Evolutionary conservation across 176 grass and related monocot genomes (phyloP).

Genomic region (Melocanna baccifera): DNA sequence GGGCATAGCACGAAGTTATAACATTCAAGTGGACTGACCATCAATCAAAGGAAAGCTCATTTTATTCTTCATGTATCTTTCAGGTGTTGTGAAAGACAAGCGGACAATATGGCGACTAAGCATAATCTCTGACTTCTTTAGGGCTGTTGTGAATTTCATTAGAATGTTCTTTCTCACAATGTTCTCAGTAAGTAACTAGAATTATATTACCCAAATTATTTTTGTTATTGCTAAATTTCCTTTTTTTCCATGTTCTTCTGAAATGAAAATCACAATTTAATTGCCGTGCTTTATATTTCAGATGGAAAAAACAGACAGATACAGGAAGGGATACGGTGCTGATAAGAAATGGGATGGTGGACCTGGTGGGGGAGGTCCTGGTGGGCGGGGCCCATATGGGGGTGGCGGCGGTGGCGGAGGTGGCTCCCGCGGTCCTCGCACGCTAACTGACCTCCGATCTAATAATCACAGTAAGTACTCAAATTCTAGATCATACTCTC

Average conservation of each 20-base stretch:
- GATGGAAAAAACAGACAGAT: conserved; percentile 77
- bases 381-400: conserved; percentile 71
- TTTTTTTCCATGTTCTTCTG: conserved; percentile 17
- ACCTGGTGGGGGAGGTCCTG: conserved; percentile 71
- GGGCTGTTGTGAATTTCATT: conserved; percentile 63
- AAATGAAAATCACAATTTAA: not conserved
- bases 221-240: not conserved
- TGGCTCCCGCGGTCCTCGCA: conserved; percentile 61
- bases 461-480: conserved; percentile 74
- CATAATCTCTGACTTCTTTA: conserved; percentile 93
- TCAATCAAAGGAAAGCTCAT: not conserved
- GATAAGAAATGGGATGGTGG: conserved; percentile 98
- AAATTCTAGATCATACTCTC: not conserved
- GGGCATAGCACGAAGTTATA: not conserved
- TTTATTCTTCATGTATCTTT: conserved; percentile 12
- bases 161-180: conserved; percentile 73
- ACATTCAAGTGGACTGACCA: not conserved
- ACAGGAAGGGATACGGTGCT: conserved; percentile 75
- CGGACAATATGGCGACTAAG: conserved; percentile 82
- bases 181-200: conserved; percentile 70
- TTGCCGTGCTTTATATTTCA: conserved; percentile 23
- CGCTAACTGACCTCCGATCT: conserved; percentile 62
- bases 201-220: not conserved
- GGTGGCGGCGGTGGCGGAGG: conserved; percentile 46
- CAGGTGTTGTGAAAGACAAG: conserved; percentile 93